Percentiles rank a stretch among this genome's conserved stretches.
Conservation (phyloP, 139 green algal species). For the Astrephomene gubernaculifera region DNA sequence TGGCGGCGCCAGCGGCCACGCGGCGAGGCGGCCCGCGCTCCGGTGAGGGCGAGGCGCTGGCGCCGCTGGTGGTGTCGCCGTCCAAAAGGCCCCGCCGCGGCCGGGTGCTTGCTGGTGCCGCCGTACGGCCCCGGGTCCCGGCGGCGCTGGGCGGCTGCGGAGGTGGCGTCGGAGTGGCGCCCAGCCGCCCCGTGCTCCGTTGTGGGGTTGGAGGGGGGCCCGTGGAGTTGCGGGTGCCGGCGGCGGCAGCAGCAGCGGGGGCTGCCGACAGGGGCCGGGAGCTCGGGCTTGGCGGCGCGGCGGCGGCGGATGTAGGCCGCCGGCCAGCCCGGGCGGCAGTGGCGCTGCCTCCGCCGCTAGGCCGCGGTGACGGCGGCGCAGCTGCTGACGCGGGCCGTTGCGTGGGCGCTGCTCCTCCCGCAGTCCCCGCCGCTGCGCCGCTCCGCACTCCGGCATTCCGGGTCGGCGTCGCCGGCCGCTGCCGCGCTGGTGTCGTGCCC, state of each 20-base stretch:
- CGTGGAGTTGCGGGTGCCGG: background rate
- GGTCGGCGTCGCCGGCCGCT: constrained; percentile 4
- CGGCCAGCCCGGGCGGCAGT: background rate
- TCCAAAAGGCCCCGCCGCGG: constrained; percentile 29
- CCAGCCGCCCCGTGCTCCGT: background rate
- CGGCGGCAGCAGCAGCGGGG: background rate
- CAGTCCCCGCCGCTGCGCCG: background rate
- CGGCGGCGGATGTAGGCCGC: background rate
- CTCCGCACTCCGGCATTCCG: background rate
- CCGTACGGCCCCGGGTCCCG: too few relatives aligned
- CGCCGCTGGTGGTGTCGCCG: constrained; percentile 34
- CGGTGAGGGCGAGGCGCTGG: background rate
- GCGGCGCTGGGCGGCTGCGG: background rate
- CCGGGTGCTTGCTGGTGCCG: too few relatives aligned
- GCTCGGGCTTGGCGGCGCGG: background rate
- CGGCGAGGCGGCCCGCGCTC: background rate
- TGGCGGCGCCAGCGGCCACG: background rate
- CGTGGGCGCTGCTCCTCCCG: background rate
- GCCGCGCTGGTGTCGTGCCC: background rate
- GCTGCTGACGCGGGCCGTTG: background rate
- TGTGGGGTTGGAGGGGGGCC: background rate
- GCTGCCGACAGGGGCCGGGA: too few relatives aligned
- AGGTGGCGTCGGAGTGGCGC: background rate
- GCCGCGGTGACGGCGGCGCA: background rate
- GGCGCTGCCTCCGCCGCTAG: background rate